Evolutionary conservation across 1,284 basidiomycete species (phyloP).

Genomic region (Ceratobasidium sp.): DNA sequence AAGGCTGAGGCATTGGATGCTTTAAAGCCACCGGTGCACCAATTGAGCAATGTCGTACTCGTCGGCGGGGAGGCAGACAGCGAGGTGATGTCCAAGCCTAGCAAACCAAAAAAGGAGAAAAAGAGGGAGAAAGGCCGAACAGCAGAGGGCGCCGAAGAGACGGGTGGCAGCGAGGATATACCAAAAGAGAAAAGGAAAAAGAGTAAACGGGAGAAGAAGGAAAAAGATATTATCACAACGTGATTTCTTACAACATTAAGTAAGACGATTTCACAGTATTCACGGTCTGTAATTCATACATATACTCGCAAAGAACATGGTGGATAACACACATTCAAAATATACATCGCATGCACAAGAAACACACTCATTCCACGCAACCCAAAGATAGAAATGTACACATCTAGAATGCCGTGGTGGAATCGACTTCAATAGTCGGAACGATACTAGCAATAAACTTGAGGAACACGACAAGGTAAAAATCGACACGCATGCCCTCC

Average conservation of each 20-base stretch:
- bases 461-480: slow-evolving; percentile 95
- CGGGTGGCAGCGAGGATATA: background rate
- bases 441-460: slow-evolving; percentile 97
- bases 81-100: slow-evolving; percentile 27
- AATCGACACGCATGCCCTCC: slow-evolving; percentile 93
- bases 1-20: slow-evolving; percentile 47
- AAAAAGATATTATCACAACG: background rate
- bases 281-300: slow-evolving; percentile 46
- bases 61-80: slow-evolving; percentile 28
- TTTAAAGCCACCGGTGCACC: slow-evolving; percentile 5
- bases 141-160: background rate
- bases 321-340: slow-evolving; percentile 45
- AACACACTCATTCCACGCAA: slow-evolving; percentile 39
- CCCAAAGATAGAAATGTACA: slow-evolving; percentile 14
- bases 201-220: slow-evolving; percentile 42
- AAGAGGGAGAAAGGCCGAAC: slow-evolving; percentile 50
- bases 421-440: slow-evolving; percentile 95
- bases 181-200: slow-evolving; percentile 45
- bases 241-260: background rate
- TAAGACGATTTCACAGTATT: slow-evolving; percentile 18
- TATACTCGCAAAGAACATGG: slow-evolving; percentile 37
- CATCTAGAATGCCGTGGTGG: slow-evolving; percentile 82
- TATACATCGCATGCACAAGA: slow-evolving; percentile 44
- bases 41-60: background rate
- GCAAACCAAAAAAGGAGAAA: slow-evolving; percentile 40